Base-by-base conservation (phyloP, 345 rosid species). In the Psidium friedrichsthalianum region DNA sequence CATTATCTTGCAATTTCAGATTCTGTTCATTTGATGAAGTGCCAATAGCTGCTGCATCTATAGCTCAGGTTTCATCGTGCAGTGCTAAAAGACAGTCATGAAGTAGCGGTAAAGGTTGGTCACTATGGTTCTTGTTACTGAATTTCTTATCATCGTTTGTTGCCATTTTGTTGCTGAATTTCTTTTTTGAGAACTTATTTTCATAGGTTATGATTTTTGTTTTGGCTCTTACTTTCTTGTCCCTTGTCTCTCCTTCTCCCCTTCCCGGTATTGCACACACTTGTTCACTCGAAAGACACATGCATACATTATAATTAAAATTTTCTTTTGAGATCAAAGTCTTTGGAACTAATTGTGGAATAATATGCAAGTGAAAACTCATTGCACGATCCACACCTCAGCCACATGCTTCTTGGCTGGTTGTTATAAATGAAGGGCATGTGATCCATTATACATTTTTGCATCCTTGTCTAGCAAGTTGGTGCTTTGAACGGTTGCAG, bases 11-110 rank as follows among this genome's bases (percentile, higher is more conserved):
- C 42, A 8, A 82, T 86, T 56, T 87, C 92, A 96, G 98, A 88
- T 96, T 95, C 88, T 85, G 87, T 86, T 95, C 95, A n/a, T 88
- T 96, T 83, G 94, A 94, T 89, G 98, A 96, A 87, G 93, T 92
- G 88, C 96, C 99, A 56, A 93, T 94, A 83, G 99, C 98, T 88
- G 96, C 99, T 84, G 99, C 99, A 61, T 96, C 99, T 82, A 95
- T 96, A 90, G 98, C 98, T 61, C 99, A 96, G 90, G 99, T 95
- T 95, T 53, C 99, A 96, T 88, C 97, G 36, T 82, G 99, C 98
- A 3, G 84, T 91, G 51, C 85, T 94, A 86, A 94, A 89, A 87
- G 87, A 94, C 86, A 61, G 85, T 89, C 94, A 91, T 85, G 95
- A 92, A 90, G 98, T 95, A 85, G 99, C 96, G 58, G 85, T 96